Percentiles rank a stretch among this genome's conserved stretches.
Conservation (phyloP, 1,284 basidiomycete species). For the Ustilago bromivora region DNA sequence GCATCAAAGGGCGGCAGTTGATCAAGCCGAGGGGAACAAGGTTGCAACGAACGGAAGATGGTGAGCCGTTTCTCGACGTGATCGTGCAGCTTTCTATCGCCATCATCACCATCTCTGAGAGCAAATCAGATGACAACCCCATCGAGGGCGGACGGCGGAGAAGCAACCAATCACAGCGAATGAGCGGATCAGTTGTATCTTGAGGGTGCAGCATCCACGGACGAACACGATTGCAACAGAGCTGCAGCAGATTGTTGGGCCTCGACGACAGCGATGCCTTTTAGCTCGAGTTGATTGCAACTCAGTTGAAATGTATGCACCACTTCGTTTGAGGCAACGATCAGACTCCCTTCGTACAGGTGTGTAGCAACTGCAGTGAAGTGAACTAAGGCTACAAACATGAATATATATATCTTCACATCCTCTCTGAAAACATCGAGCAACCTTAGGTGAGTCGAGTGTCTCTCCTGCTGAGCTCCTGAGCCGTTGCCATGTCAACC, state of each 20-base stretch:
- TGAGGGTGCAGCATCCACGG: not conserved
- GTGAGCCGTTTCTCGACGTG: constrained; percentile 14
- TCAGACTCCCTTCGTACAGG: too few relatives aligned
- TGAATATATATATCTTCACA: too few relatives aligned
- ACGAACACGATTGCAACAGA: constrained; percentile 1
- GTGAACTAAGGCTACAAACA: too few relatives aligned
- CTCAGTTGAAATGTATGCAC: too few relatives aligned
- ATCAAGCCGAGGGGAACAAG: constrained; percentile 5
- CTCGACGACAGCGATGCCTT: not conserved
- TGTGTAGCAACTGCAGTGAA: too few relatives aligned
- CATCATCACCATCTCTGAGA: not conserved
- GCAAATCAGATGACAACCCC: constrained; percentile 4
- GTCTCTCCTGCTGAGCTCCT: too few relatives aligned
- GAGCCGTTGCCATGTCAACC: too few relatives aligned
- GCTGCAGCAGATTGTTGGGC: not conserved
- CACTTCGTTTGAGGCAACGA: too few relatives aligned
- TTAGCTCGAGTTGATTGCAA: too few relatives aligned
- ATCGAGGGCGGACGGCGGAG: not conserved
- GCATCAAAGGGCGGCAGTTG: constrained; percentile 13
- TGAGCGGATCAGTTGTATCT: not conserved
- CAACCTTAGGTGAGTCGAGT: too few relatives aligned
- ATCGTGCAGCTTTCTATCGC: constrained; percentile 10
- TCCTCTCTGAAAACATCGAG: too few relatives aligned
- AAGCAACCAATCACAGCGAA: constrained; percentile 6
- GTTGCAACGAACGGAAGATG: constrained; percentile 10